These are phyloP conservation scores for Isabelozyma pseudorhagii DNA, from an alignment of 805 yeast genomes.

Conservation along the genomic window DNA sequence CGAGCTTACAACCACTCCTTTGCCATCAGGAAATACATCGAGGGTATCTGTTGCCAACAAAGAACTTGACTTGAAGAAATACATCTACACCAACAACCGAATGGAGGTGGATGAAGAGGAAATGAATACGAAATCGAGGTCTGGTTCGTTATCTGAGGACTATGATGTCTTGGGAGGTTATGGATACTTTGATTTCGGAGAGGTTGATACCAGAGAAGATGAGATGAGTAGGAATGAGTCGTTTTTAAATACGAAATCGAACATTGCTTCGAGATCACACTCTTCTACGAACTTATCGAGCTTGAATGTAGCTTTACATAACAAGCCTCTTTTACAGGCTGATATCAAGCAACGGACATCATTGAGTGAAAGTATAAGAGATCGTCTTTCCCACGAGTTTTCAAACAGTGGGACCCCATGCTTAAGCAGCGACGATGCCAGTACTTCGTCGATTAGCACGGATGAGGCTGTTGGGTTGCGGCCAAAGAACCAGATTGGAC, in stretches of 20 bases:
- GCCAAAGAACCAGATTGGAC: constrained; percentile 2
- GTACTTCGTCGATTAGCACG: not conserved
- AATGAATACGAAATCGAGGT: constrained; percentile 23
- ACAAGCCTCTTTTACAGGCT: constrained; percentile 2
- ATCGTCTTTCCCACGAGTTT: constrained; percentile 16
- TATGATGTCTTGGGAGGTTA: constrained; percentile 69
- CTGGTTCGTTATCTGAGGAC: constrained; percentile 10
- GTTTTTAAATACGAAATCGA: constrained; percentile 22
- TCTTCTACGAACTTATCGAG: constrained; percentile 23
- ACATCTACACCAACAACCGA: constrained; percentile 1
- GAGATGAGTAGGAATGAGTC: constrained; percentile 29
- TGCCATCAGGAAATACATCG: constrained; percentile 8
- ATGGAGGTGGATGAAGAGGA: constrained; percentile 19
- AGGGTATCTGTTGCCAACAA: not conserved
- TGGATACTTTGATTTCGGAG: constrained; percentile 77
- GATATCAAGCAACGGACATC: constrained; percentile 29
- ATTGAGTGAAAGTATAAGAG: constrained; percentile 38
- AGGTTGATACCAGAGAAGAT: constrained; percentile 55
- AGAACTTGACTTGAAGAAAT: not conserved
- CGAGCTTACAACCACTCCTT: constrained; percentile 13
- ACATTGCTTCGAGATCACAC: constrained; percentile 25
- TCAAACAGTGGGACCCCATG: not conserved
- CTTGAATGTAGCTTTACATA: not conserved
- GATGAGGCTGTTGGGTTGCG: not conserved
- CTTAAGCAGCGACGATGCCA: not conserved